Conservation (phyloP, 2,329 filamentous ascomycete species). For the Penicillium hesseltinei region DNA sequence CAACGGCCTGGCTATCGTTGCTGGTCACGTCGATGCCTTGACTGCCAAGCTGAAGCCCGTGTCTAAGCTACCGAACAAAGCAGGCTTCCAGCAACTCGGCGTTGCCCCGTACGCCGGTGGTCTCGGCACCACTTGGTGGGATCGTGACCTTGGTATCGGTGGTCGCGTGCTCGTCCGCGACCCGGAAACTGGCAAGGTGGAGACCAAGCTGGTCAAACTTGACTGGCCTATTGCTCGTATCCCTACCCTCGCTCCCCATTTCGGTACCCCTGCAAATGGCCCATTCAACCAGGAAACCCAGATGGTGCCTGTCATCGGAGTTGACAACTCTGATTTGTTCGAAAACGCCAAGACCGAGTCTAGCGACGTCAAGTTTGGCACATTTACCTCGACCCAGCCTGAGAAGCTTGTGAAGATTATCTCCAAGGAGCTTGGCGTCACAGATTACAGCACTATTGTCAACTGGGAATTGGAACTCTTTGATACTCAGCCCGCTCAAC, state of each 20-base stretch:
- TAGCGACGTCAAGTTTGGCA: constrained; percentile 50
- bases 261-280: constrained; percentile 67
- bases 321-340: constrained; percentile 67
- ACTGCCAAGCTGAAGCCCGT: constrained; percentile 90
- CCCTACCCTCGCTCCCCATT: constrained; percentile 89
- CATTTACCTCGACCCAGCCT: constrained; percentile 81
- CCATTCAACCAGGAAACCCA: constrained; percentile 86
- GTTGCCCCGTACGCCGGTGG: constrained; percentile 91
- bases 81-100: constrained; percentile 83
- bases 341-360: constrained; percentile 33
- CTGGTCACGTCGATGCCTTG: constrained; percentile 88
- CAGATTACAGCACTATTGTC: constrained; percentile 70
- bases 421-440: constrained; percentile 70
- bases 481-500: constrained; percentile 79
- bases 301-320: constrained; percentile 87
- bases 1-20: constrained; percentile 83
- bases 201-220: constrained; percentile 79
- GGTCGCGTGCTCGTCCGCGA: constrained; percentile 84
- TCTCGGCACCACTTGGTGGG: constrained; percentile 92
- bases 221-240: constrained; percentile 93
- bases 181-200: constrained; percentile 68
- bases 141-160: constrained; percentile 86
- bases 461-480: constrained; percentile 98
- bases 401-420: constrained; percentile 81
- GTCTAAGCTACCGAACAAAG: constrained; percentile 76